Conservation (phyloP, 1,284 basidiomycete species). For the Leccinum proximum region DNA sequence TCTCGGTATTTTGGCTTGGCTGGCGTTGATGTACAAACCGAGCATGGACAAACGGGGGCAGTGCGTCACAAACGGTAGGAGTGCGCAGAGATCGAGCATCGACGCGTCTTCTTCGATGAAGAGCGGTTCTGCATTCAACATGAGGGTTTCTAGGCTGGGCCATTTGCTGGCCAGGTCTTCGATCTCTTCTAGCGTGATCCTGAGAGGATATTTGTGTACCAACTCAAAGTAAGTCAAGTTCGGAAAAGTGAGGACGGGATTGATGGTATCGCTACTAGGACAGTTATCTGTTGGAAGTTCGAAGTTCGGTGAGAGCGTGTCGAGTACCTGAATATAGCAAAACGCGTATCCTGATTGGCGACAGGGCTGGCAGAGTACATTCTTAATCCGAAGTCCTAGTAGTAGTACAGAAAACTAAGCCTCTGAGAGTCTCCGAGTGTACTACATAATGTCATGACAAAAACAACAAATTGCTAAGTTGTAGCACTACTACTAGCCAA, state of each 20-base stretch:
- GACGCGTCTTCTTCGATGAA: constrained; percentile 31
- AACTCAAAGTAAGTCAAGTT: constrained; percentile 48
- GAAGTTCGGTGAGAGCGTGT: too few relatives aligned
- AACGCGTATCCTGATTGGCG: too few relatives aligned
- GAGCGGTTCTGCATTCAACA: constrained; percentile 51
- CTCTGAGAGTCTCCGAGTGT: too few relatives aligned
- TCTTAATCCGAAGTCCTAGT: too few relatives aligned
- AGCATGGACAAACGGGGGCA: constrained; percentile 49
- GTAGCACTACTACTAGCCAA: too few relatives aligned
- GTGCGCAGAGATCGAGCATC: constrained; percentile 45
- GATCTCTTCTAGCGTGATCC: constrained; percentile 44
- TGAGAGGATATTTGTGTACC: constrained; percentile 48
- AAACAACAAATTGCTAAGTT: too few relatives aligned
- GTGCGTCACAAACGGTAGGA: constrained; percentile 49
- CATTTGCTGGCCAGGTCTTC: constrained; percentile 48
- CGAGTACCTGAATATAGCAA: too few relatives aligned
- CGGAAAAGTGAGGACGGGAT: constrained; percentile 44
- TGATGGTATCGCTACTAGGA: constrained; percentile 41
- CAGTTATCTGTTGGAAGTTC: constrained; percentile 23
- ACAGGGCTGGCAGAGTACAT: too few relatives aligned
- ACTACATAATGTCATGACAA: too few relatives aligned
- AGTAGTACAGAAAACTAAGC: too few relatives aligned
- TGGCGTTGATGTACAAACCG: constrained; percentile 48
- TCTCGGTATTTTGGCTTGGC: constrained; percentile 1
- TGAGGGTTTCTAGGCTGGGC: constrained; percentile 44